Evolutionary conservation across 129 eudicot genomes (phyloP).

Genomic region (Rutidosis leptorrhynchoides): DNA sequence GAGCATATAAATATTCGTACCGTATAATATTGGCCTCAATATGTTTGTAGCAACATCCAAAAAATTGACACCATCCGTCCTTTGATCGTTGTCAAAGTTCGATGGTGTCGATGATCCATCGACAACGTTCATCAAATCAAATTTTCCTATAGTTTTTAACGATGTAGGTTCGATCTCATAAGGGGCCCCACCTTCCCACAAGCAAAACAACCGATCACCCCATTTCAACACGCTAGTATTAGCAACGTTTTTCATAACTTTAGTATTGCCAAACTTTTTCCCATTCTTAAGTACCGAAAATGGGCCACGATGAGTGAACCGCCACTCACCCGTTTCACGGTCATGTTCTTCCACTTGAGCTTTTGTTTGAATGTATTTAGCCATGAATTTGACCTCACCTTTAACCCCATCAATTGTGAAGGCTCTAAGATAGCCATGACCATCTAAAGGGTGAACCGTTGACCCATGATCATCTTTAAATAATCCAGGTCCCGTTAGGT

Average conservation of each 20-base stretch:
- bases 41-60: conserved; percentile 57
- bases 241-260: conserved; percentile 96
- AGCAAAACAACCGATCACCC: conserved; percentile 79
- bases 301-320: conserved; percentile 92
- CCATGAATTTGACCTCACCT: conserved; percentile 68
- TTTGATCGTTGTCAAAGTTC: neutral
- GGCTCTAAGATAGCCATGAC: conserved; percentile 87
- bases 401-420: conserved; percentile 53
- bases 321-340: conserved; percentile 64
- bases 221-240: conserved; percentile 80
- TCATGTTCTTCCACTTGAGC: conserved; percentile 82
- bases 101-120: conserved; percentile 10
- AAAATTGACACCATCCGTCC: conserved; percentile 25
- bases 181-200: conserved; percentile 98
- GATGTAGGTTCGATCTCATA: conserved; percentile 65
- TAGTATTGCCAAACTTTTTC: conserved; percentile 69
- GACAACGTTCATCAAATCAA: conserved; percentile 42
- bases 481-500: conserved; percentile 82
- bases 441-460: conserved; percentile 90
- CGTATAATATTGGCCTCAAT: conserved; percentile 78
- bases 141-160: conserved; percentile 64
- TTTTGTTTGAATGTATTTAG: conserved; percentile 68
- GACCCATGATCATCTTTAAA: conserved; percentile 89
- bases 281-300: conserved; percentile 89
- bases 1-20: conserved; percentile 30